A percentile compares a stretch with the other conserved stretches of the same genome.
Conservation (phyloP, 2,329 filamentous ascomycete species). For the Cytospora paraplurivora region DNA sequence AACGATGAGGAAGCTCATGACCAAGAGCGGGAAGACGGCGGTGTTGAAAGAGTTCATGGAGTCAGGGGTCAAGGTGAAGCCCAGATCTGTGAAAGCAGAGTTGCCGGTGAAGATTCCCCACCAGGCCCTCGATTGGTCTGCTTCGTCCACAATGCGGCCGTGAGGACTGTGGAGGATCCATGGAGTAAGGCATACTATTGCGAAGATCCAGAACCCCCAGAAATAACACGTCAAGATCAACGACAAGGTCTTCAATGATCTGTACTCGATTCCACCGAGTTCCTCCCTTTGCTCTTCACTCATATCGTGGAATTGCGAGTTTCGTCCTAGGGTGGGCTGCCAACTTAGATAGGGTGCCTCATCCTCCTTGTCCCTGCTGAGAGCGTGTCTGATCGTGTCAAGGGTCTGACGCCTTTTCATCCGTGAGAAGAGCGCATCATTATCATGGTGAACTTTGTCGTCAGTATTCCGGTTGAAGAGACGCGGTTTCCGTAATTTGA, state of each 20-base stretch:
- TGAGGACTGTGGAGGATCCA: constrained; percentile 75
- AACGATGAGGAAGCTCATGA: constrained; percentile 84
- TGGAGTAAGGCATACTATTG: constrained; percentile 70
- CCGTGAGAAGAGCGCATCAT: constrained; percentile 34
- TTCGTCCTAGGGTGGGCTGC: constrained; percentile 87
- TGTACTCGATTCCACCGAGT: constrained; percentile 93
- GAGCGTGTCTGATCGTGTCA: constrained; percentile 58
- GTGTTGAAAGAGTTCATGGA: constrained; percentile 89
- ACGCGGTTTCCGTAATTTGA: constrained; percentile 23
- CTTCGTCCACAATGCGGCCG: constrained; percentile 62
- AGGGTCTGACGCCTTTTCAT: constrained; percentile 52
- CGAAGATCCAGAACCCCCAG: constrained; percentile 78
- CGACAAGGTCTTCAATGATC: constrained; percentile 83
- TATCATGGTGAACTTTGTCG: constrained; percentile 42
- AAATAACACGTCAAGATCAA: constrained; percentile 79
- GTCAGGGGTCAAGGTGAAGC: constrained; percentile 87
- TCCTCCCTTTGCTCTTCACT: constrained; percentile 92
- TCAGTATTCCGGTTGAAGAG: constrained; percentile 41
- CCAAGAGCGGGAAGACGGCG: constrained; percentile 72
- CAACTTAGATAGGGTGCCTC: constrained; percentile 88
- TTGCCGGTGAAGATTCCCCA: constrained; percentile 90
- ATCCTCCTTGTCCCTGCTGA: constrained; percentile 57
- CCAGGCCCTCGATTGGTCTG: constrained; percentile 72
- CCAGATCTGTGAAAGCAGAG: constrained; percentile 93
- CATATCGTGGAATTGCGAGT: constrained; percentile 83